Evolutionary conservation across 441 rosid species (phyloP).

Genomic region (Dalechampia spathulata): DNA sequence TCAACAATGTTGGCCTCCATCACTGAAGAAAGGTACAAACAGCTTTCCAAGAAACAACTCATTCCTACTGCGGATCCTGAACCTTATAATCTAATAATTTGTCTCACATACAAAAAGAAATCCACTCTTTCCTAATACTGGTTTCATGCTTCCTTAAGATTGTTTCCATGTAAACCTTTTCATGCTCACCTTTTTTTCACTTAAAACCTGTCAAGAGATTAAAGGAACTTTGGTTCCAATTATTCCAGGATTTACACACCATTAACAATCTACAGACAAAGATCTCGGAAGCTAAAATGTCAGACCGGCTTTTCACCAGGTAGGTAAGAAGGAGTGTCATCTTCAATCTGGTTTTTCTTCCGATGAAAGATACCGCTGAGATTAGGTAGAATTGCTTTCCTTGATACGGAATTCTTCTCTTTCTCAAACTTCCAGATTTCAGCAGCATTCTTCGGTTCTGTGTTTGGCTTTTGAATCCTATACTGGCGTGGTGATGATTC

Average conservation of each 20-base stretch:
- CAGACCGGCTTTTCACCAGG: slow-evolving; percentile 59
- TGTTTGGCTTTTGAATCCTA: slow-evolving; percentile 44
- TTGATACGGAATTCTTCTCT: slow-evolving; percentile 44
- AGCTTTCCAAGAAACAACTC: too few relatives aligned
- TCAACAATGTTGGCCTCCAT: too few relatives aligned
- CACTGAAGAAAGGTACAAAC: too few relatives aligned
- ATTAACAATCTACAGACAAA: slow-evolving; percentile 14
- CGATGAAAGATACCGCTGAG: slow-evolving; percentile 67
- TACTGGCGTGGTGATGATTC: slow-evolving; percentile 59
- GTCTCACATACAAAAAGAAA: slow-evolving; percentile 19
- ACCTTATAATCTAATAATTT: slow-evolving; percentile 13
- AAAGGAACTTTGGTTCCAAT: slow-evolving; percentile 15
- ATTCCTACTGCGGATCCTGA: slow-evolving; percentile 10
- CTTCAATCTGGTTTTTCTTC: slow-evolving; percentile 78
- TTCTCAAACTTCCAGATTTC: slow-evolving; percentile 52
- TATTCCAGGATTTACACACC: slow-evolving; percentile 22
- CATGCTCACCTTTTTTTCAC: slow-evolving; percentile 4
- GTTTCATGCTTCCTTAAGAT: slow-evolving; percentile 12
- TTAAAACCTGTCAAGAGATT: slow-evolving; percentile 9
- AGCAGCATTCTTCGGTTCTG: slow-evolving; percentile 25
- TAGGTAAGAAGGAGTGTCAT: slow-evolving; percentile 76
- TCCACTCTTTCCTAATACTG: too few relatives aligned
- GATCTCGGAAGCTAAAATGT: slow-evolving; percentile 15
- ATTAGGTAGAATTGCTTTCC: slow-evolving; percentile 59
- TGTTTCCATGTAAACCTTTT: slow-evolving; percentile 18